These are phyloP conservation scores for Zalerion maritima DNA, from an alignment of 495 filamentous ascomycete species.

Conservation along the genomic window DNA sequence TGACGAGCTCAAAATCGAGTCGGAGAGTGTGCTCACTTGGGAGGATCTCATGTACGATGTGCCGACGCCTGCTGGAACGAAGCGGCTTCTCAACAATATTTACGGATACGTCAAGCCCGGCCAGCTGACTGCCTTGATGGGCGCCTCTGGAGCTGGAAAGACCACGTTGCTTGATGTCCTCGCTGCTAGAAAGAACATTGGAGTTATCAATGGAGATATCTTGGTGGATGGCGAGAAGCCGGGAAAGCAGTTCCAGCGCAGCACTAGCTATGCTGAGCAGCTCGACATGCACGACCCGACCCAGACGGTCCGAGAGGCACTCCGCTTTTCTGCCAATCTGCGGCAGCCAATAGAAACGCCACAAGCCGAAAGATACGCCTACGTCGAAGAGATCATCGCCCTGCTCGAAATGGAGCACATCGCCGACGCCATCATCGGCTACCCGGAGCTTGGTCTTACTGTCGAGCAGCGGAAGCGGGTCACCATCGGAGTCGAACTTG, in stretches of 20 bases:
- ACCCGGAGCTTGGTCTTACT: conserved; percentile 60
- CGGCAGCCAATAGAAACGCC: conserved; percentile 60
- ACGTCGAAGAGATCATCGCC: conserved; percentile 70
- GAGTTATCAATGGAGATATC: conserved; percentile 59
- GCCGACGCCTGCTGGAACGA: conserved; percentile 50
- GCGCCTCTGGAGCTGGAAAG: conserved; percentile 75
- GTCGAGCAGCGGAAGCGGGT: conserved; percentile 87
- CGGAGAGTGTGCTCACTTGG: conserved; percentile 62
- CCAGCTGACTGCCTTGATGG: conserved; percentile 69
- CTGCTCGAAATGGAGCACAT: conserved; percentile 73
- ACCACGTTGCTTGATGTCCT: conserved; percentile 72
- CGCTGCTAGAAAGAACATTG: conserved; percentile 62
- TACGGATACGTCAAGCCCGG: conserved; percentile 71
- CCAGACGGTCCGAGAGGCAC: conserved; percentile 68
- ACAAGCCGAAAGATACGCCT: conserved; percentile 59
- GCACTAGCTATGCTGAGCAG: conserved; percentile 72
- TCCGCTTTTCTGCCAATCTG: conserved; percentile 70
- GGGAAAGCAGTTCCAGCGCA: conserved; percentile 59
- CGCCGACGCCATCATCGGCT: conserved; percentile 73
- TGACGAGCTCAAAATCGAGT: conserved; percentile 52
- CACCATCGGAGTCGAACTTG: conserved; percentile 80
- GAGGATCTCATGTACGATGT: conserved; percentile 69
- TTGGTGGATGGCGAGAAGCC: conserved; percentile 56
- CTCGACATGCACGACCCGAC: conserved; percentile 67
- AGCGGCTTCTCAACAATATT: conserved; percentile 53